Base-by-base conservation (phyloP, 139 green algal species). In the Pseudopediastrum boryanum region DNA sequence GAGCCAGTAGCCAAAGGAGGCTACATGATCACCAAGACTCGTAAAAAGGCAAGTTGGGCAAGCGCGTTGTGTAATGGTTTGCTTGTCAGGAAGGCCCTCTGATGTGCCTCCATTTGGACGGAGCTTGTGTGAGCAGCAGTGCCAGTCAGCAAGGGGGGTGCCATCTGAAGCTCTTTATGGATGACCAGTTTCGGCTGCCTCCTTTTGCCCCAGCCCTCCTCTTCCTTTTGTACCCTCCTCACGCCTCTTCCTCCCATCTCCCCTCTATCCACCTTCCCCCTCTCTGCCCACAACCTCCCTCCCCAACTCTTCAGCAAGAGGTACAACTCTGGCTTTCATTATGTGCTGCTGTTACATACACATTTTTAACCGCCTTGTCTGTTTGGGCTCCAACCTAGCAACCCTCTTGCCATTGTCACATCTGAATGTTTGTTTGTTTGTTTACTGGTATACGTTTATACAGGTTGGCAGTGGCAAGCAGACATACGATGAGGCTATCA, bases 11-110 rank as follows among this genome's bases (percentile, higher is more conserved):
- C 25, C 1, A 42, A 61, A 13, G 42, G 67, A 7, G 67, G 67
- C 21, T 75, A 46, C 67, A 75, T 75, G 67, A 59, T 75, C 67
- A 75, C 67, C 4, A 75, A 52, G 10, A 75, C 42, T 19, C 33
- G 67, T 12, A 73, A 54, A 38, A 13, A 73, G 41, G 48, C 19
- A 19, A 19, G 48, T 16, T 58, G 48, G 48, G 48, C 16, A 58
- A 16, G 16, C 16, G 48, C 16, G 48, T 19, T 58, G 48, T 16
- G 48, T 16, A 16, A 19, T 16, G 16, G 48, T 16, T 58, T 16
- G 16, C 16, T 16, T 16, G 19, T 16, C 19, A 27, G 48, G 48
- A 19, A 58, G 48, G 48, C 19, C 48, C 16, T 16, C 48, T 19
- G 48, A 16, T 58, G 48, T 16, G 19, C 16, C 16, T 16, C 16